Base-by-base conservation (phyloP, 805 yeast species). In the Sporopachydermia lactativora region DNA sequence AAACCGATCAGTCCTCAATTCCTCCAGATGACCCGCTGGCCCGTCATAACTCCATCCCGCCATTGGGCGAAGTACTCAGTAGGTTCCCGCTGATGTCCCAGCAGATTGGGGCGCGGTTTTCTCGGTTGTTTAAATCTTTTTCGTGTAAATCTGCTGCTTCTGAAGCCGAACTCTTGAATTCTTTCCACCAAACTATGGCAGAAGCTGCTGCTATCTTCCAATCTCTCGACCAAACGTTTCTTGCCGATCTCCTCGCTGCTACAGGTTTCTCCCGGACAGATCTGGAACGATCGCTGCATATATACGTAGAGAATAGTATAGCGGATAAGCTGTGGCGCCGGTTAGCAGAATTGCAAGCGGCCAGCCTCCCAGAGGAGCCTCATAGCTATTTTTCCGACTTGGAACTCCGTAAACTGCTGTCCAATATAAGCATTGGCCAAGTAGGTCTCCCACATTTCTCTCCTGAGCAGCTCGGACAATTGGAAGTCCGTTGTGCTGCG, bases 301-400 rank as follows among this genome's bases (percentile, higher is more conserved):
- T 74, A 41, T 83, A 83, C 49, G 77, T 83, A 13, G 96, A 88
- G 49, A 49, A 67, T 44, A 75, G 76, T 42, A 55, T 84, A 19
- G 80, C 75, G 49, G 81, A 74, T 46, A 72, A 70, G 45, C 52
- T 85, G 4, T 82, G 95, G 92, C 47, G 61, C 2, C 60, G 62
- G 28, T 49, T 73, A 11, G 52, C 54, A 11, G 48, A 46, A 4
- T 37, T 65, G 19, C 44, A 57, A 42, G 47, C 40, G 40, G 46
- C 19, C 46, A 51, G 40, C 35, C 59, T 42, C 48, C 55, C 37
- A 18, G 46, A 15, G 41, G 45, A 38, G 40, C 46, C 34, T 43
- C 47, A 42, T 46, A n/a, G n/a, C n/a, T n/a, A n/a, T n/a, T 24
- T 24, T 24, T 8, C 8, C 8, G 31, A 24, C n/a, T 8, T 8